Conservation (phyloP, 208 protist genomes). For the Crithidia brevicula region DNA sequence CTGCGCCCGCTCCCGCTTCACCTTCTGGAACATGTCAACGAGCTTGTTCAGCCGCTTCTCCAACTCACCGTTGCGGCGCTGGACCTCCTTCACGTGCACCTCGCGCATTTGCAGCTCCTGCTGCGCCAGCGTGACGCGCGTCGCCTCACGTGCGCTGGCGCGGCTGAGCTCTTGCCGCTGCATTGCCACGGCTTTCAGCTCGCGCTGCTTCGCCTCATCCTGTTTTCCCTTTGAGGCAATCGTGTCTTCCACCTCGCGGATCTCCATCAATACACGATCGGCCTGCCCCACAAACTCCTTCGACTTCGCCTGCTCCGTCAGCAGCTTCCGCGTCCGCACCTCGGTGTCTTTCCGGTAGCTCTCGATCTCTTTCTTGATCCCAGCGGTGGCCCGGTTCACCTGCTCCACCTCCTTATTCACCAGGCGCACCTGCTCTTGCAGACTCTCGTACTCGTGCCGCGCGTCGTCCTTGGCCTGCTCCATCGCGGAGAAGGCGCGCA, state of each 20-base stretch:
- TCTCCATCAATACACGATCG: slow-evolving; percentile 56
- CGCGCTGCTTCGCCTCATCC: slow-evolving; percentile 76
- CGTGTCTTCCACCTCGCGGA: slow-evolving; percentile 74
- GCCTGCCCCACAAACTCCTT: slow-evolving; percentile 71
- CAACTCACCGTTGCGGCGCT: slow-evolving; percentile 72
- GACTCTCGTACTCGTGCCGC: slow-evolving; percentile 33
- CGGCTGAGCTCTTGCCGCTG: slow-evolving; percentile 87
- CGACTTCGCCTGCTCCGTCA: slow-evolving; percentile 87
- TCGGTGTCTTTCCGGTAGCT: slow-evolving; percentile 74
- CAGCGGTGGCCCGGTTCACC: slow-evolving; percentile 43
- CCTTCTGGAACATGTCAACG: slow-evolving; percentile 86
- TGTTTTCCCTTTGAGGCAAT: slow-evolving; percentile 61
- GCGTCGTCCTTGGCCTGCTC: slow-evolving; percentile 56
- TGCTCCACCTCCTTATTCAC: slow-evolving; percentile 70
- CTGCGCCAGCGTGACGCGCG: slow-evolving; percentile 74
- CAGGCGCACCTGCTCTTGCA: slow-evolving; percentile 69
- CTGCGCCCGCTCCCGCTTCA: slow-evolving; percentile 94
- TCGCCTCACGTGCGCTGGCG: slow-evolving; percentile 85
- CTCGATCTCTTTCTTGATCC: slow-evolving; percentile 63
- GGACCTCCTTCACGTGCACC: slow-evolving; percentile 57
- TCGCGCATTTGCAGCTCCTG: slow-evolving; percentile 90
- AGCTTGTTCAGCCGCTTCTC: slow-evolving; percentile 74
- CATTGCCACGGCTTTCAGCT: slow-evolving; percentile 65
- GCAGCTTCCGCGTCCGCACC: slow-evolving; percentile 76
- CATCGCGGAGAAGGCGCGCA: slow-evolving; percentile 54